phyloP scores from a whole-genome alignment of 2,329 filamentous ascomycete species.

The Beauveria pseudobassiana region DNA sequence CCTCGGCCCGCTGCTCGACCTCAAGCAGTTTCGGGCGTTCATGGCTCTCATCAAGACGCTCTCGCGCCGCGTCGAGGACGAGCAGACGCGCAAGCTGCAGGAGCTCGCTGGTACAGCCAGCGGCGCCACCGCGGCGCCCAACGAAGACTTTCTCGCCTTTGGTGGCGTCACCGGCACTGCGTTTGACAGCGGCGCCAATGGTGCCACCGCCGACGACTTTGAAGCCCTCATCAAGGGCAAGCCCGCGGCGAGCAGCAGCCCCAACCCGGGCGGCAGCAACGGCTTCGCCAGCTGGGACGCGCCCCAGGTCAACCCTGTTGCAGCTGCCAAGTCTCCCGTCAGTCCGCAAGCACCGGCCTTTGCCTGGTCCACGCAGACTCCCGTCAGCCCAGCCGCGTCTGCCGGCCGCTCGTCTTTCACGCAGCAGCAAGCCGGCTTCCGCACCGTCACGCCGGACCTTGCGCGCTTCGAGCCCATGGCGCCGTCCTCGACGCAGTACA shows the following conservation, averaged over 20 bases:
- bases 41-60: conserved; percentile 82
- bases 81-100: conserved; percentile 81
- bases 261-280: conserved; percentile 31
- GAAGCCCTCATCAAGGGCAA: conserved; percentile 79
- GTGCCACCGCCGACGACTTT: conserved; percentile 65
- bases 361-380: conserved; percentile 55
- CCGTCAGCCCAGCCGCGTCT: conserved; percentile 27
- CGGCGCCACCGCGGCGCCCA: conserved; percentile 39
- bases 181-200: conserved; percentile 43
- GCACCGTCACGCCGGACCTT: conserved; percentile 54
- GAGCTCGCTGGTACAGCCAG: conserved; percentile 62
- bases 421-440: conserved; percentile 31
- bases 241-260: conserved; percentile 20
- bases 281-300: conserved; percentile 43
- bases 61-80: conserved; percentile 74
- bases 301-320: conserved; percentile 18
- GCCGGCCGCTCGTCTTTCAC: conserved; percentile 9
- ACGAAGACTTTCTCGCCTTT: conserved; percentile 64
- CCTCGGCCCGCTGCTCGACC: conserved; percentile 78
- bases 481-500: conserved; percentile 55
- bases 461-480: conserved; percentile 46
- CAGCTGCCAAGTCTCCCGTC: conserved; percentile 26
- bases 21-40: conserved; percentile 81
- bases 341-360: conserved; percentile 44
- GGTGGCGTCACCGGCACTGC: conserved; percentile 56